Conservation (phyloP, 139 green algal species). For the Picochlorum sp. region DNA sequence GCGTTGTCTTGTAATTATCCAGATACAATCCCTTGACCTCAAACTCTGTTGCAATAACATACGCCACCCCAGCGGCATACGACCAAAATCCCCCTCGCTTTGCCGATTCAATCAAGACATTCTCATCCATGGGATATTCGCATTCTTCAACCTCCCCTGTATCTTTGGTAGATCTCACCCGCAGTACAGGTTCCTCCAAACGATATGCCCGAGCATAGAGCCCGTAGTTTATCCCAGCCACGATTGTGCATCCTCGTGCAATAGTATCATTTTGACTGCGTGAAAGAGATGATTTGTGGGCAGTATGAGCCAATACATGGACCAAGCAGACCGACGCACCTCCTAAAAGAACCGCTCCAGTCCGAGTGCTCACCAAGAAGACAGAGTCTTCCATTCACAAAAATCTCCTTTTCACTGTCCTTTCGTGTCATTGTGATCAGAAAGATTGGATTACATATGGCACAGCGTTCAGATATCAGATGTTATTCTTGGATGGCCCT, state of each 20-base stretch:
- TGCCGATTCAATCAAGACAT: conserved; percentile 24
- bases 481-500: no score
- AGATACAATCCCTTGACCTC: conserved; percentile 41
- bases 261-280: conserved; percentile 27
- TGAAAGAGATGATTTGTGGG: neutral
- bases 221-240: conserved; percentile 50
- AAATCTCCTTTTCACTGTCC: conserved; percentile 32
- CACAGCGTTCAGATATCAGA: no score
- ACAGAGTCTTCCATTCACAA: conserved; percentile 56
- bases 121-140: conserved; percentile 18
- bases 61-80: conserved; percentile 53
- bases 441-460: no score
- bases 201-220: conserved; percentile 23
- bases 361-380: conserved; percentile 66
- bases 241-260: conserved; percentile 37
- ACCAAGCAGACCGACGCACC: conserved; percentile 7
- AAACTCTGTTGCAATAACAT: conserved; percentile 39
- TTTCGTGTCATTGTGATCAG: neutral
- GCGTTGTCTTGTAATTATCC: conserved; percentile 52
- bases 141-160: conserved; percentile 2
- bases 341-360: conserved; percentile 32
- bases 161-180: conserved; percentile 21
- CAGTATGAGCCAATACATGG: neutral
- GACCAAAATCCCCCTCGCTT: conserved; percentile 50
- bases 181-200: conserved; percentile 16